phyloP scores from a whole-genome alignment of 352 stramenopile genomes.

The Phytophthora agathidicida region DNA sequence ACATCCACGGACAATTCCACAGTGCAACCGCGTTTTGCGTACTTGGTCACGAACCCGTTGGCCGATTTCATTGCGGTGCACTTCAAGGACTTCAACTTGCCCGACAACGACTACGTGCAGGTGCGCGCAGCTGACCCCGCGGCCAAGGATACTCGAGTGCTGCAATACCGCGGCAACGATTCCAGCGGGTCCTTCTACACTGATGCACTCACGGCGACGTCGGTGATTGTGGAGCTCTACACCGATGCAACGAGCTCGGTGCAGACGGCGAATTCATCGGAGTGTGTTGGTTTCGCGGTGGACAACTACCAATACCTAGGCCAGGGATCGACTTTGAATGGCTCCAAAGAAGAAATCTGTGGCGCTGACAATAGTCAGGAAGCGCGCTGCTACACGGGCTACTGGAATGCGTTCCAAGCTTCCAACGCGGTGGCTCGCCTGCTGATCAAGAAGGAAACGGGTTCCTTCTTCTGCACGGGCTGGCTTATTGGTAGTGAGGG shows the following conservation, averaged over 20 bases:
- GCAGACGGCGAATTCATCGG: conserved; percentile 11
- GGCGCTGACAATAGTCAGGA: conserved; percentile 58
- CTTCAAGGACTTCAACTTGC: conserved; percentile 70
- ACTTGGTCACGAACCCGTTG: conserved; percentile 43
- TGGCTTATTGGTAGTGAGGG: conserved; percentile 77
- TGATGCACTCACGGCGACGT: conserved; percentile 30
- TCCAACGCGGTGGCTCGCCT: conserved; percentile 54
- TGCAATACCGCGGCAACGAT: conserved; percentile 44
- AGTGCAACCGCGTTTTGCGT: conserved; percentile 39
- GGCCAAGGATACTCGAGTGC: conserved; percentile 27
- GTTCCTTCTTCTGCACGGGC: conserved; percentile 72
- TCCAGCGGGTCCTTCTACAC: conserved; percentile 40
- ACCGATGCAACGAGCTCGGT: conserved; percentile 14
- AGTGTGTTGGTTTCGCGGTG: conserved; percentile 57
- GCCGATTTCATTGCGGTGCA: conserved; percentile 65
- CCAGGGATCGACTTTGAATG: conserved; percentile 16
- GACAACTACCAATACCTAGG: conserved; percentile 48
- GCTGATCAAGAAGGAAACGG: conserved; percentile 58
- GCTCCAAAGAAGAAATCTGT: conserved; percentile 55
- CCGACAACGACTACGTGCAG: conserved; percentile 53
- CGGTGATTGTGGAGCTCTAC: conserved; percentile 56
- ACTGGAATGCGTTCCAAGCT: conserved; percentile 15
- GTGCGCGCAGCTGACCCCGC: conserved; percentile 36
- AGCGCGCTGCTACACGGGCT: conserved; percentile 47
- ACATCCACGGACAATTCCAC: conserved; percentile 18